These are phyloP conservation scores for Saccharomyces hybrid DNA, from an alignment of 1,139 yeast species.

Conservation along the genomic window DNA sequence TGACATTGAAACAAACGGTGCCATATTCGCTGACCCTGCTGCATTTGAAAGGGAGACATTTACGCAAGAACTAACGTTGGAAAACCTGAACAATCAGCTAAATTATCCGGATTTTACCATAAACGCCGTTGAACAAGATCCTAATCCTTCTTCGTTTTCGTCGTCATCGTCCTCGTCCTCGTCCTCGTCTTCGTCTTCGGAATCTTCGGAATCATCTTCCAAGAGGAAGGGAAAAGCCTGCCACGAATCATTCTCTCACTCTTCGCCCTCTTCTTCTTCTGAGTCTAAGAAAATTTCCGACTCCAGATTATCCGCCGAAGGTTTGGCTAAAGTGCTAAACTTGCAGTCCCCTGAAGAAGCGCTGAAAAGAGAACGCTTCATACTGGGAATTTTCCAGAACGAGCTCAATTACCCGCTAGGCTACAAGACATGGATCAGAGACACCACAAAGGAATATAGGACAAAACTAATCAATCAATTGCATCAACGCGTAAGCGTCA, in stretches of 20 bases:
- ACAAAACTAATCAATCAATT: constrained; percentile 43
- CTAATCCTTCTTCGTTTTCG: background rate
- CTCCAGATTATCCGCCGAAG: constrained; percentile 50
- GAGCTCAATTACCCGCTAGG: constrained; percentile 65
- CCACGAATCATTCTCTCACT: background rate
- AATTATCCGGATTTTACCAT: background rate
- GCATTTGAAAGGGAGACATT: background rate
- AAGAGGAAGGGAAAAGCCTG: background rate
- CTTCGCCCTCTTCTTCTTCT: background rate
- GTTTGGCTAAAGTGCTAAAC: constrained; percentile 47
- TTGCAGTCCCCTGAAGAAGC: constrained; percentile 51
- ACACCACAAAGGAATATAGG: constrained; percentile 51
- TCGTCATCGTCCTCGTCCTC: background rate
- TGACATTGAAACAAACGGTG: background rate
- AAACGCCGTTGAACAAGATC: background rate
- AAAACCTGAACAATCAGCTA: background rate
- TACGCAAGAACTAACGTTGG: background rate
- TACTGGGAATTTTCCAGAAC: constrained; percentile 49
- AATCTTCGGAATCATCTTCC: background rate
- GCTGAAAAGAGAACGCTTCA: constrained; percentile 49
- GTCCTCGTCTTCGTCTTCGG: background rate
- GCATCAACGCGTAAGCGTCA: constrained; percentile 39
- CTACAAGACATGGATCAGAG: constrained; percentile 73
- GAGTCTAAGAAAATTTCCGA: constrained; percentile 36
- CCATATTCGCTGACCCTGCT: background rate